These are phyloP conservation scores for Microstegium vimineum DNA, from an alignment of 176 grass and related monocot species.

Conservation along the genomic window DNA sequence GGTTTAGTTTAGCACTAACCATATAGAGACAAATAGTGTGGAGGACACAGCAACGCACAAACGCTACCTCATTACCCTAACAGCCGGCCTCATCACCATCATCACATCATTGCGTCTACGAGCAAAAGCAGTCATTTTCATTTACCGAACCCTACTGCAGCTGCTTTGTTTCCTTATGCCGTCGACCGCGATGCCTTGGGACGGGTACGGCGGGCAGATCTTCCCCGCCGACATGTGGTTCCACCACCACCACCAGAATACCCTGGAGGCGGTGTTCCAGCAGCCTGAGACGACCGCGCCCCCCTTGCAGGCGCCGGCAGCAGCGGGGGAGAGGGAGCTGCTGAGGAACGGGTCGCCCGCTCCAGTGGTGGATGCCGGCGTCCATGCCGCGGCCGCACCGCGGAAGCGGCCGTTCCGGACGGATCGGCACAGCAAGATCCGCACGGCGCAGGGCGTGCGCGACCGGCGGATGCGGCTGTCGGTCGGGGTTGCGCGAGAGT, in stretches of 20 bases:
- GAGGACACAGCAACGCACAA: neutral
- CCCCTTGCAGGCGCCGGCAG: neutral
- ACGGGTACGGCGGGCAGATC: conserved; percentile 22
- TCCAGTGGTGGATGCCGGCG: neutral
- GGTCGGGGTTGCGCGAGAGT: conserved; percentile 63
- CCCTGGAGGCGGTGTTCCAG: conserved; percentile 43
- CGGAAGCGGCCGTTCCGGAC: conserved; percentile 49
- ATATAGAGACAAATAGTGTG: neutral
- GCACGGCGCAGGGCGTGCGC: conserved; percentile 69
- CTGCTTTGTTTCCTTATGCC: conserved; percentile 7
- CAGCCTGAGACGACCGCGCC: neutral
- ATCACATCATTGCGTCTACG: conserved; percentile 21
- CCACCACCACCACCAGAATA: conserved; percentile 22
- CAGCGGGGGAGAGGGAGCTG: neutral
- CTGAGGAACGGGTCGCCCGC: neutral
- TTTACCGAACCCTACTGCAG: conserved; percentile 27
- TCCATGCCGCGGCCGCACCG: neutral
- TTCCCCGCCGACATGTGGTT: conserved; percentile 27
- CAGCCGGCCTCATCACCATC: neutral
- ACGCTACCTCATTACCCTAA: conserved; percentile 27
- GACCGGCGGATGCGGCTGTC: conserved; percentile 91
- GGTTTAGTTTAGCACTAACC: neutral
- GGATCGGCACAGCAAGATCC: conserved; percentile 94
- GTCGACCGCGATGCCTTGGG: neutral
- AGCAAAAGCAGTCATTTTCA: conserved; percentile 19